These are phyloP conservation scores for Saturnispora saitoi DNA, from an alignment of 805 yeast species.

Conservation along the genomic window DNA sequence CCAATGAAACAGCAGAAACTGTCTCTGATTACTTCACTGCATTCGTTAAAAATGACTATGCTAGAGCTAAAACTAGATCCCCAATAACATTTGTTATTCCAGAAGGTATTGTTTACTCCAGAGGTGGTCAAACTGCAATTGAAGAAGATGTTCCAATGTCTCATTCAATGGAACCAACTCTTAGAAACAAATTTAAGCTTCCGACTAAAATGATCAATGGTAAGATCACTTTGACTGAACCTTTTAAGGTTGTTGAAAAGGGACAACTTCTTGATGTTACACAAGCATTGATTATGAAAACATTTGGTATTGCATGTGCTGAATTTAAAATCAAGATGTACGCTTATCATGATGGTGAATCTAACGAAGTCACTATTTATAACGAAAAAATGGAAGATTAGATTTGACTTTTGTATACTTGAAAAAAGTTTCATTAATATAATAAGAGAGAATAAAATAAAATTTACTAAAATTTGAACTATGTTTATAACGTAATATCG, in stretches of 20 bases:
- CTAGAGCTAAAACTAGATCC: slow-evolving; percentile 80
- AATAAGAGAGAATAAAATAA: neutral
- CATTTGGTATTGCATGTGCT: slow-evolving; percentile 91
- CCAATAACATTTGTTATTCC: slow-evolving; percentile 84
- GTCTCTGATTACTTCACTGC: slow-evolving; percentile 82
- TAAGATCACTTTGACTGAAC: slow-evolving; percentile 68
- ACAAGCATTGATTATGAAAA: slow-evolving; percentile 86
- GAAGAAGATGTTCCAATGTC: slow-evolving; percentile 97
- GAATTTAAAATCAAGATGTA: slow-evolving; percentile 75
- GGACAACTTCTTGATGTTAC: slow-evolving; percentile 81
- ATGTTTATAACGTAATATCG: neutral
- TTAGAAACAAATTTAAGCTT: slow-evolving; percentile 80
- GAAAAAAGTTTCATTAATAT: slow-evolving; percentile 6
- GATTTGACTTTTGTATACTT: slow-evolving; percentile 5
- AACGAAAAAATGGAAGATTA: slow-evolving; percentile 8
- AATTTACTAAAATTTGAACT: neutral
- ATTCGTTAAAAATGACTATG: slow-evolving; percentile 71
- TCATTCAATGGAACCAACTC: slow-evolving; percentile 88
- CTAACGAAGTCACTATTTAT: slow-evolving; percentile 20
- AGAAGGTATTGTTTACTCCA: slow-evolving; percentile 82
- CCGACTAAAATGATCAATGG: slow-evolving; percentile 90
- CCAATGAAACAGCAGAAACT: slow-evolving; percentile 81
- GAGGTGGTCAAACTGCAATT: slow-evolving; percentile 84
- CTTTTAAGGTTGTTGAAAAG: slow-evolving; percentile 68
- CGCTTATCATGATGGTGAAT: slow-evolving; percentile 71